Evolutionary conservation across 768 basidiomycete genomes (phyloP), one percentile per base, ranked within the genome.

Genomic region (Naganishia randhawae): DNA sequence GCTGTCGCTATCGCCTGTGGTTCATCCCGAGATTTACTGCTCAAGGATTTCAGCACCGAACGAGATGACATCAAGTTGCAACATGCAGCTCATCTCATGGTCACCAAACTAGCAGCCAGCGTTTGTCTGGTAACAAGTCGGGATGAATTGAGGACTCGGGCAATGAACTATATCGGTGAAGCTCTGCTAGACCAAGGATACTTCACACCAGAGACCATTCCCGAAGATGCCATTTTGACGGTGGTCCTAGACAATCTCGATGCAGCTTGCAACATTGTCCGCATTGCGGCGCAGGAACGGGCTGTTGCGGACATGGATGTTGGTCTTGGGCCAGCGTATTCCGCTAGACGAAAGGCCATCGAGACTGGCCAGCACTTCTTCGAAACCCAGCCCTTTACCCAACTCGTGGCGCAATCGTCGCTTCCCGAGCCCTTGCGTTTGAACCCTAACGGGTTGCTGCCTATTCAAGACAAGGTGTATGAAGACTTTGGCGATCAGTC

Each of bases 1-100:
- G 97, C 94, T 25, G 96, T 97, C 27, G 98, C 96, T 0, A 98
- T 99, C 72, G 95, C 95, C 13, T 92, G 93, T 29, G 98, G 98
- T 72, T 98, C 96, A 16, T 95, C 95, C 19, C 85, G 93, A 42
- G 96, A 99, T 77, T 83, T 99, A 11, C 91, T 96, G 22, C 85
- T 88, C 52, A 98, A 98, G 81, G 96, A 99, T 79, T 99, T 94
- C 72, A 92, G 89, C 3, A 91, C 90, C 61, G 96, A 99, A 71
- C 83, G 87, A 29, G 91, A 90, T 75, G 93, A 98, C 74, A 87
- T 89, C 57, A 94, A 90, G 78, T 81, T 99, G 75, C 88, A 92
- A 37, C 88, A 88, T 74, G 92, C 96, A 29, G 92, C 90, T 14
- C 92, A 96, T 78, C 79, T 92, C 39, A 98, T 97, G 94, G 94